A percentile compares a stretch with the other conserved stretches of the same genome.
Evolutionary conservation across 2,329 filamentous ascomycete species (phyloP).

Genomic region (Colletotrichum limetticola): DNA sequence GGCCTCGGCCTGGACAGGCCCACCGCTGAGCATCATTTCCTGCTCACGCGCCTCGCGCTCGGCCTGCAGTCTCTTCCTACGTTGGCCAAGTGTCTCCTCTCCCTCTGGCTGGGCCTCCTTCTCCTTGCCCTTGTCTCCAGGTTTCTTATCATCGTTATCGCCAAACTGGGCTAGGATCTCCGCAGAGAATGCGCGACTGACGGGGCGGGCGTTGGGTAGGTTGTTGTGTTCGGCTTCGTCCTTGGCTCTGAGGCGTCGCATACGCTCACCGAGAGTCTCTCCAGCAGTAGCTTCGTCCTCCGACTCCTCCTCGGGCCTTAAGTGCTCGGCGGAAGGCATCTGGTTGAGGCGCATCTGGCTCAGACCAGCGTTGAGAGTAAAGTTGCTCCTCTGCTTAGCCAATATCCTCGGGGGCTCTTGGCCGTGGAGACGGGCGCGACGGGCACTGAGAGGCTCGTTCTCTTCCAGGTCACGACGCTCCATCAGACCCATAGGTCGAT

Average conservation of each 20-base stretch:
- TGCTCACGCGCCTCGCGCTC: conserved; percentile 72
- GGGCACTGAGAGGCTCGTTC: conserved; percentile 85
- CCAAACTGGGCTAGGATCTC: conserved; percentile 76
- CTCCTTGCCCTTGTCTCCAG: conserved; percentile 44
- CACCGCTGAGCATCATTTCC: conserved; percentile 56
- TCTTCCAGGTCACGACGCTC: conserved; percentile 89
- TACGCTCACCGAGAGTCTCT: conserved; percentile 75
- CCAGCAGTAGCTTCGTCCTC: conserved; percentile 59
- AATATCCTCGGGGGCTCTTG: conserved; percentile 53
- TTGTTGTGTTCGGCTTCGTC: conserved; percentile 57
- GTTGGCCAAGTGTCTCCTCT: conserved; percentile 83
- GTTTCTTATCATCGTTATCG: conserved; percentile 53
- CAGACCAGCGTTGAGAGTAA: conserved; percentile 50
- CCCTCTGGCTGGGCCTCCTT: conserved; percentile 53
- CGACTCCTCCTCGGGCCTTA: conserved; percentile 40
- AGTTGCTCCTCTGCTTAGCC: conserved; percentile 56
- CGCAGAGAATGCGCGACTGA: conserved; percentile 73
- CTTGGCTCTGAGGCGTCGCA: conserved; percentile 71
- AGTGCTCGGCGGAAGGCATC: conserved; percentile 36
- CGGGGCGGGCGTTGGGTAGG: conserved; percentile 65
- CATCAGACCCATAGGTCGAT: conserved; percentile 78
- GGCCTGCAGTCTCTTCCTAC: conserved; percentile 77
- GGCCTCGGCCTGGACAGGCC: conserved; percentile 40
- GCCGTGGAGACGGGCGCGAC: conserved; percentile 80
- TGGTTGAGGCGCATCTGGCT: conserved; percentile 41